A percentile compares a stretch with the other conserved stretches of the same genome.
phyloP scores from a whole-genome alignment of 371 early-diverging fungal genomes.

The Sporodiniella umbellata region DNA sequence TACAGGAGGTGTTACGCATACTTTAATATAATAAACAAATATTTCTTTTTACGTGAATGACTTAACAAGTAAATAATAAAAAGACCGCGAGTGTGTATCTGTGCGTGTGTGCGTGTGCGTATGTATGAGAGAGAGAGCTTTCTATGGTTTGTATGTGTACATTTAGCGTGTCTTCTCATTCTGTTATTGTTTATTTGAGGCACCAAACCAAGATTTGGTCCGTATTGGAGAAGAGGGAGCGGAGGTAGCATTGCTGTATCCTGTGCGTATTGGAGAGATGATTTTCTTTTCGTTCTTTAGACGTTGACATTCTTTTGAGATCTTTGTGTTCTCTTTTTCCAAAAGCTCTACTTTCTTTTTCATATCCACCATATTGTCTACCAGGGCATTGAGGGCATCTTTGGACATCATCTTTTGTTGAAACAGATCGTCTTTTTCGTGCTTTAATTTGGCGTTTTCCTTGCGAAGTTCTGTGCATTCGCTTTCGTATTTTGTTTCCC shows the following conservation, averaged over 20 bases:
- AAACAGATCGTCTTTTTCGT: slow-evolving; percentile 32
- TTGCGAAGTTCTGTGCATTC: slow-evolving; percentile 17
- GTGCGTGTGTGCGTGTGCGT: no score
- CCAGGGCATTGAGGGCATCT: slow-evolving; percentile 35
- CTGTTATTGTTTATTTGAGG: no score
- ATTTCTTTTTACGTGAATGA: no score
- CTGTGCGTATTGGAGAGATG: neutral
- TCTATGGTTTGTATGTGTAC: no score
- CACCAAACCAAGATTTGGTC: neutral
- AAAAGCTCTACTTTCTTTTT: slow-evolving; percentile 32
- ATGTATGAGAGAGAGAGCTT: no score
- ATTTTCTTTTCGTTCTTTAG: slow-evolving; percentile 11
- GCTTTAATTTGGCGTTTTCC: slow-evolving; percentile 28
- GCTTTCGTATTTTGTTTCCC: slow-evolving; percentile 11
- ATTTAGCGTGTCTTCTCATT: no score
- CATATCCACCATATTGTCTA: slow-evolving; percentile 42
- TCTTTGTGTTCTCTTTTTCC: slow-evolving; percentile 31
- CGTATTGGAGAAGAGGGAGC: neutral
- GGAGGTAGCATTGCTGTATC: neutral
- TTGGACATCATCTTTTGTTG: slow-evolving; percentile 42
- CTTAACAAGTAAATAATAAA: no score
- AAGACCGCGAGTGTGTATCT: no score
- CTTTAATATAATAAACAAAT: no score
- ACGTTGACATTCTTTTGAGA: slow-evolving; percentile 18
- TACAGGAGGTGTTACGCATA: no score